Base-by-base conservation (phyloP, 805 yeast genomes). In the Saccharomycopsis fermentans region DNA sequence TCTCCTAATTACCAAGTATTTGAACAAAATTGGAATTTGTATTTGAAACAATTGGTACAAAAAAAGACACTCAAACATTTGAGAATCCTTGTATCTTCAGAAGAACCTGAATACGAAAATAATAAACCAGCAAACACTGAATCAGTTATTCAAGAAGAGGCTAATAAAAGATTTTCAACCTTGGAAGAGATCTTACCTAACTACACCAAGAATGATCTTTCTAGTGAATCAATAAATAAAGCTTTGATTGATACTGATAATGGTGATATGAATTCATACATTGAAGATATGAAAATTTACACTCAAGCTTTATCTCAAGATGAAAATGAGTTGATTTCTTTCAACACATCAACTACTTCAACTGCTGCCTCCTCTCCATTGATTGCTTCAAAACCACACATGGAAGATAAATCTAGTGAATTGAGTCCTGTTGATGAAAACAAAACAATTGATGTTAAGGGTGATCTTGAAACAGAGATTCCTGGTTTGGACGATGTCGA, bases 201-300 rank as follows among this genome's bases (percentile, higher is more conserved):
- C 17, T 43, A 43, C 50, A 43, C 12, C 11, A 43, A 43, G 50
- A 43, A 43, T 21, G 3, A 9, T 21, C 16, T 43, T 4, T 43
- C 50, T 16, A 11, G 6, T 43, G 50, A 43, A 21, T 21, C 50
- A 21, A 24, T 43, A 21, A 26, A 6, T 43, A 43, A 24, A 43
- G 50, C 6, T 2, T 14, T 43, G 24, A n/a, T 16, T 4, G 29
- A 51, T 16, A 21, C 37, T 27, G 35, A 12, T n/a, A 51, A 51
- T 11, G 27, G 4, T 21, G 59, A 56, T 14, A 54, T 48, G 9
- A 53, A 51, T 12, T 51, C 55, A n/a, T 29, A 55, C n/a, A 55
- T 55, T 55, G 58, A 54, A 37, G 55, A 56, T 39, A 54, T 26
- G 35, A 54, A 43, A 27, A 29, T 54, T 19, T 27, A 26, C 26